Conservation (phyloP, 2,329 filamentous ascomycete genomes). For the Pseudofabraea citricarpa region DNA sequence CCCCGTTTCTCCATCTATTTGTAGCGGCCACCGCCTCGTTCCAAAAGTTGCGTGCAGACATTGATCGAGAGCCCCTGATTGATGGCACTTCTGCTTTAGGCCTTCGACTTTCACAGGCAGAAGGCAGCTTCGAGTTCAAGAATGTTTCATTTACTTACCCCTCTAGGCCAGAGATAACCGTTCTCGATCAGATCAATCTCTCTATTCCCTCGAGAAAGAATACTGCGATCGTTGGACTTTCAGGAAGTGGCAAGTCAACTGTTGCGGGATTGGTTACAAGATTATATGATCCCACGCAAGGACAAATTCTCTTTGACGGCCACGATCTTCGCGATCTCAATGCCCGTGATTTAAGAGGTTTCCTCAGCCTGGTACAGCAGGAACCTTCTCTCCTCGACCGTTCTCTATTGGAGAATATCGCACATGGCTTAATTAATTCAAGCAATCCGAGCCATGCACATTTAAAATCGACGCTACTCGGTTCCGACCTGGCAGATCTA, state of each 20-base stretch:
- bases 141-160: slow-evolving; percentile 31
- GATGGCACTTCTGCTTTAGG: slow-evolving; percentile 30
- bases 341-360: slow-evolving; percentile 13
- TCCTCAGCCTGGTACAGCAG: slow-evolving; percentile 20
- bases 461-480: slow-evolving; percentile 4
- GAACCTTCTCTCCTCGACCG: slow-evolving; percentile 20
- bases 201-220: slow-evolving; percentile 27
- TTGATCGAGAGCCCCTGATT: slow-evolving; percentile 24
- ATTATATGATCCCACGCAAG: slow-evolving; percentile 41
- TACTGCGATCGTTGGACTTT: slow-evolving; percentile 39
- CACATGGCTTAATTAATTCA: slow-evolving; percentile 32
- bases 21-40: slow-evolving; percentile 20
- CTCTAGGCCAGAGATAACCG: slow-evolving; percentile 20
- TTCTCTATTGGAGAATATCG: slow-evolving; percentile 45
- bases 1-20: slow-evolving; percentile 45
- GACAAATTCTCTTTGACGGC: slow-evolving; percentile 31
- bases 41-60: slow-evolving; percentile 2
- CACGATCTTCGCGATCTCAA: slow-evolving; percentile 18
- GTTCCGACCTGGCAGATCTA: background rate
- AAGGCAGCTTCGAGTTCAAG: slow-evolving; percentile 19
- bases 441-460: slow-evolving; percentile 6
- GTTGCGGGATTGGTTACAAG: slow-evolving; percentile 36
- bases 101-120: slow-evolving; percentile 15
- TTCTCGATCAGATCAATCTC: slow-evolving; percentile 28
- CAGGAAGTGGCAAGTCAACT: slow-evolving; percentile 37